phyloP scores from a whole-genome alignment of 1,284 basidiomycete genomes.

The Erythrobasidium hasegawianum region DNA sequence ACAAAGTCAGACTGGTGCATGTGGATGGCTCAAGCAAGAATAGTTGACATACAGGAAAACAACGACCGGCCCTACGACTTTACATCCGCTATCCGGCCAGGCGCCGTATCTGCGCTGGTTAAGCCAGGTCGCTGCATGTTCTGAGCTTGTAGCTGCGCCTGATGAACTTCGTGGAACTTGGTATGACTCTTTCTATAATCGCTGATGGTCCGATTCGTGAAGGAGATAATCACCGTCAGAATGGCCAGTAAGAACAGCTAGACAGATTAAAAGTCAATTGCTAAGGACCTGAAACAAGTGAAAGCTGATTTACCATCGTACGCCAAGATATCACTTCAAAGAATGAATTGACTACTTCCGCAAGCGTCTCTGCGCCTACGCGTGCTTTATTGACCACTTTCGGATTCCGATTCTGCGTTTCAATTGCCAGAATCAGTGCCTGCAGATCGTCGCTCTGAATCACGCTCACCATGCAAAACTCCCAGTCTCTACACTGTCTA shows the following conservation, averaged over 20 bases:
- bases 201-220: constrained; percentile 29
- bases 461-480: constrained; percentile 70
- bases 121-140: background rate
- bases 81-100: background rate
- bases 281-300: background rate
- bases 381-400: constrained; percentile 80
- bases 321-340: constrained; percentile 97
- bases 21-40: no score
- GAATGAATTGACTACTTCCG: constrained; percentile 92
- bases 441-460: background rate
- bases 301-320: constrained; percentile 64
- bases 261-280: no score
- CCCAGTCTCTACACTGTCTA: constrained; percentile 78
- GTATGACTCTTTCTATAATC: constrained; percentile 16
- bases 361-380: constrained; percentile 89
- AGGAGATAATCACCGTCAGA: constrained; percentile 16
- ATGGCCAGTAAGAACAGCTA: constrained; percentile 27
- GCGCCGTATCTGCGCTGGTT: background rate
- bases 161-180: background rate
- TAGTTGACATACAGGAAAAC: no score
- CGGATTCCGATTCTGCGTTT: constrained; percentile 68
- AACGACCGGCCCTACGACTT: no score
- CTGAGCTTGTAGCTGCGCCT: background rate
- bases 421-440: background rate
- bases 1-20: no score